Conservation (phyloP, 2,329 filamentous ascomycete genomes). For the Phialophora tarda region DNA sequence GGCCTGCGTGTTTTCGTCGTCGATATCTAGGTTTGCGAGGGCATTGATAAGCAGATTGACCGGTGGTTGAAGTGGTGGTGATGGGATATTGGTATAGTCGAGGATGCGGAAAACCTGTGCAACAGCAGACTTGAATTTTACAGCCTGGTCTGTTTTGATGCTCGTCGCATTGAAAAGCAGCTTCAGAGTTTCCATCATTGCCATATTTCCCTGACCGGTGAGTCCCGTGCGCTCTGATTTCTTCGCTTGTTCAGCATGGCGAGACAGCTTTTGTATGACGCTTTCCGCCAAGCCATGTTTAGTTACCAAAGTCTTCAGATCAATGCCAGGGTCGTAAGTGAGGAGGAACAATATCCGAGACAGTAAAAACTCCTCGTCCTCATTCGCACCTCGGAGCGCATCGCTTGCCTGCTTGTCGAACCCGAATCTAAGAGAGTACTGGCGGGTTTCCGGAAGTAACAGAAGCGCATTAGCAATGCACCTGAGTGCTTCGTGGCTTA, state of each 20-base stretch:
- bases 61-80: constrained; percentile 73
- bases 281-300: constrained; percentile 70
- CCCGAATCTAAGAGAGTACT: constrained; percentile 73
- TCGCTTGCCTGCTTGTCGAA: constrained; percentile 71
- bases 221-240: constrained; percentile 44
- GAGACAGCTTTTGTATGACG: constrained; percentile 71
- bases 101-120: constrained; percentile 74
- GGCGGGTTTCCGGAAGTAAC: constrained; percentile 69
- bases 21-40: constrained; percentile 74
- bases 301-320: constrained; percentile 69
- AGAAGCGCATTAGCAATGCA: constrained; percentile 86
- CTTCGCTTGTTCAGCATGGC: constrained; percentile 66
- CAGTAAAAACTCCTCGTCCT: constrained; percentile 84
- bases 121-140: constrained; percentile 70
- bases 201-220: constrained; percentile 63
- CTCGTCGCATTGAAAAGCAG: constrained; percentile 88
- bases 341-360: constrained; percentile 80
- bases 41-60: constrained; percentile 77
- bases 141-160: constrained; percentile 67
- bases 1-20: constrained; percentile 61
- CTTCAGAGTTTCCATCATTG: constrained; percentile 82
- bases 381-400: constrained; percentile 71
- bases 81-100: constrained; percentile 61
- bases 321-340: constrained; percentile 75
- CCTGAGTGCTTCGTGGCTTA: constrained; percentile 76